phyloP scores from a whole-genome alignment of 2,329 filamentous ascomycete genomes.

The Coleophoma crateriformis region DNA sequence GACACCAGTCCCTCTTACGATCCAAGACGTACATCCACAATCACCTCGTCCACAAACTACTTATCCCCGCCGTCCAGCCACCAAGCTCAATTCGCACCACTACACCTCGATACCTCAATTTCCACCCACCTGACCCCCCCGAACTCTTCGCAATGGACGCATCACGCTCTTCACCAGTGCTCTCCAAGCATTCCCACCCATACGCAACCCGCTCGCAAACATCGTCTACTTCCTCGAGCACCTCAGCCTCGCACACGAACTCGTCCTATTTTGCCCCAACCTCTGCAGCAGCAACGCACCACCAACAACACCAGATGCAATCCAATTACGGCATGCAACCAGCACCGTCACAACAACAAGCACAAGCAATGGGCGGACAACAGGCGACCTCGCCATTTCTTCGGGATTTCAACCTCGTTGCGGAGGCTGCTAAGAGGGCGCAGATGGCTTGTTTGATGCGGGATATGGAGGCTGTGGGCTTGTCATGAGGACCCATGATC shows the following conservation, averaged over 20 bases:
- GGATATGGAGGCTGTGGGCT: constrained; percentile 60
- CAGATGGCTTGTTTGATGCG: constrained; percentile 86
- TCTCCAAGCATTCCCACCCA: constrained; percentile 10
- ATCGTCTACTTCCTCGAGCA: constrained; percentile 14
- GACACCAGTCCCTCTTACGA: no score
- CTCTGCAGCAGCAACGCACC: constrained; percentile 11
- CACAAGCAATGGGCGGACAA: constrained; percentile 28
- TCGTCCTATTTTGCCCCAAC: constrained; percentile 10
- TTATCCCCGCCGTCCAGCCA: no score
- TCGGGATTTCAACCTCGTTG: constrained; percentile 77
- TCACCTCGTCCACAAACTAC: no score
- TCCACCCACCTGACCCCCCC: not conserved
- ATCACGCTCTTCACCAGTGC: constrained; percentile 26
- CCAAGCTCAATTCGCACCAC: not conserved
- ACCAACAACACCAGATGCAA: constrained; percentile 9
- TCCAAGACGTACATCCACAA: no score
- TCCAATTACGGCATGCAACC: constrained; percentile 18
- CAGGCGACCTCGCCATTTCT: constrained; percentile 60
- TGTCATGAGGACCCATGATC: constrained; percentile 7
- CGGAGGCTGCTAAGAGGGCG: constrained; percentile 88
- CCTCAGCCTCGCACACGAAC: constrained; percentile 14
- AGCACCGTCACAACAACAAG: constrained; percentile 8
- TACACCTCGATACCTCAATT: not conserved
- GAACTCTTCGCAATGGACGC: constrained; percentile 26
- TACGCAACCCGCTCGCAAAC: constrained; percentile 12